Base-by-base conservation (phyloP, 176 grass and related monocot genomes). In the Oryza nivara region DNA sequence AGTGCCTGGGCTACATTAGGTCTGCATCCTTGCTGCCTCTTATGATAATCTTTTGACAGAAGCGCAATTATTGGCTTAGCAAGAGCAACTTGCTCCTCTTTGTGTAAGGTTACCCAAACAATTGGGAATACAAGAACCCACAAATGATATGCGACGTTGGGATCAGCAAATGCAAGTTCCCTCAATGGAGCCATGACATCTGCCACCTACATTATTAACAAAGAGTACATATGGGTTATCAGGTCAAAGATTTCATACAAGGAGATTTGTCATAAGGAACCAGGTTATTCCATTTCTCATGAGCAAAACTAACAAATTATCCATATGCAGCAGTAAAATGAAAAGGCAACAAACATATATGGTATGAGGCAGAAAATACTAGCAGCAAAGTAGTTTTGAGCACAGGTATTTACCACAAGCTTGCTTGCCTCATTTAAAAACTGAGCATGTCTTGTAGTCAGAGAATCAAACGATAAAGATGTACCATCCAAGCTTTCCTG, bases 91-190 rank as follows among this genome's bases (percentile, higher is more conserved):
- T 99, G 96, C 82, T 99, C 96, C n/a, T 95, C 89, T 90, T 99
- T 99, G 41, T 91, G 93, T 73, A 99, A 92, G 73, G 96, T 96
- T 41, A 99, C 94, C 96, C 96, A 99, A 80, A 99, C 96, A 81
- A 99, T 99, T 69, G 96, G 96, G 69, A 99, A 99, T 38, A 99
- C 93, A 84, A 99, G 91, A 73, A 99, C 96, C 96, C 96, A 99
- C 81, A 99, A 88, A 88, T 99, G 96, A 83, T 99, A 99, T 72
- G 96, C 86, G 80, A 96, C 89, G 89, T 94, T 96, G 6, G 96
- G 82, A 87, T 99, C 96, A 36, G 91, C 93, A 94, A 94, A 96
- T 75, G 93, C 93, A 78, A 99, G 70, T 89, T 99, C 96, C 73
- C 92, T 93, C 56, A 99, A 72, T 13, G 96, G 93, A 70, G 89